Evolutionary conservation across 2,329 filamentous ascomycete genomes (phyloP), one percentile per base, ranked within the genome.

Genomic region (Nigrospora oryzae): DNA sequence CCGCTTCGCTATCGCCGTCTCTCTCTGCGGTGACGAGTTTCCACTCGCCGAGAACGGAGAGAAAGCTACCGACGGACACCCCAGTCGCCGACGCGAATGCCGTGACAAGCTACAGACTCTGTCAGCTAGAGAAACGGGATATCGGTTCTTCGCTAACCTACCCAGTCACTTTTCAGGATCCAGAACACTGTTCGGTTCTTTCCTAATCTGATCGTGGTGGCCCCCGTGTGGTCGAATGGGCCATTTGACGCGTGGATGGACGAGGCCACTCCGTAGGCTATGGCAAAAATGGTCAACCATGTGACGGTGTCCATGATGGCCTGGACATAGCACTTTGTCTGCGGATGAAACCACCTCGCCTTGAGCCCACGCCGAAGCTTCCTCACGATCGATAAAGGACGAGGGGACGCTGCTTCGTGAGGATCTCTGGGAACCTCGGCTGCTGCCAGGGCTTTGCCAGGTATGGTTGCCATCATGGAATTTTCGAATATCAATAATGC

Each of bases 301-400:
- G 36, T 13, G 10, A 8, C 19, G 4, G 32, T 33, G 19, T 42
- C 40, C n/a, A 42, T 4, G 33, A 42, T 5, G 17, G 40, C 33
- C 28, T 42, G 40, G 12, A 36, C 19, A n/a, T 42, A 42, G 7
- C 35, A 36, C 13, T 23, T 42, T 13, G 40, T 42, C 33, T 42
- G 40, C 14, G 40, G 40, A 30, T 42, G 76, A 13, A 42, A 30
- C 40, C 40, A 42, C 14, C 40, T 23, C 2, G 32, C 16, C 31
- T 19, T 17, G 4, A 41, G 39, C 15, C 34, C 34, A n/a, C 39
- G 31, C 16, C 31, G 11, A 12, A 41, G 15, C 31, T 34, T 41
- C 23, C 23, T 28, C 23, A 28, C 23, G 23, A 10, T 28, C 8
- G 23, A 7, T 7, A 2, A 11, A n/a, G 19, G 19, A 14, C 14